Evolutionary conservation across 2,329 filamentous ascomycete genomes (phyloP).

Genomic region (Fusarium albidum): DNA sequence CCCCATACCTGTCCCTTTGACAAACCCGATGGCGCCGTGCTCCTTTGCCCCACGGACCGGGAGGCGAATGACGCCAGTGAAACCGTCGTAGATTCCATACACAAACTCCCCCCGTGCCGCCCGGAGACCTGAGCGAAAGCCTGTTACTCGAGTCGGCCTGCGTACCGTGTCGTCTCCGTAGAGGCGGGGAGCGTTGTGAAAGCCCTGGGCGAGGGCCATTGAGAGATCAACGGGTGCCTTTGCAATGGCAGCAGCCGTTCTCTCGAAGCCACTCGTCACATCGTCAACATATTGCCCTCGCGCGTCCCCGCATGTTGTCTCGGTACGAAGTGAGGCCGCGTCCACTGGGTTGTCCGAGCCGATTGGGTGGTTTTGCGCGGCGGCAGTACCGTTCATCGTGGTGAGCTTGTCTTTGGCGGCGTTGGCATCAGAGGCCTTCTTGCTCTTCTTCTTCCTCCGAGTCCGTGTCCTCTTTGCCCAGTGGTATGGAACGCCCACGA

Average conservation of each 20-base stretch:
- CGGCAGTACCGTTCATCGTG: background rate
- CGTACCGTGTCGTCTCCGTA: conserved; percentile 77
- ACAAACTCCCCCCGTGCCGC: conserved; percentile 69
- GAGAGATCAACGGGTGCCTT: conserved; percentile 68
- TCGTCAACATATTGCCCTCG: conserved; percentile 56
- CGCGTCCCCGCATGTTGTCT: conserved; percentile 28
- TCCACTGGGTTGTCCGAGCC: conserved; percentile 11
- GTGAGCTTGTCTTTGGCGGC: background rate
- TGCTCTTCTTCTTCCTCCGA: conserved; percentile 41
- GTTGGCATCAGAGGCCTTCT: conserved; percentile 7
- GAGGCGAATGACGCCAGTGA: conserved; percentile 68
- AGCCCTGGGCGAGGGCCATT: conserved; percentile 71
- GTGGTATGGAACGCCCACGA: conserved; percentile 70
- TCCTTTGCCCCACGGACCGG: conserved; percentile 65
- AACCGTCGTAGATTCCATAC: conserved; percentile 71
- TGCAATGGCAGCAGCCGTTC: conserved; percentile 60
- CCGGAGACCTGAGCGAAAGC: conserved; percentile 68
- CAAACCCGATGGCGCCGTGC: conserved; percentile 55
- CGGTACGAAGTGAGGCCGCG: conserved; percentile 18
- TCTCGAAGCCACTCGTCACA: conserved; percentile 59
- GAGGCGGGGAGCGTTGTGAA: conserved; percentile 74
- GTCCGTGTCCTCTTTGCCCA: conserved; percentile 66
- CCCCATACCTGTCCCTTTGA: conserved; percentile 69
- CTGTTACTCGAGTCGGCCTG: conserved; percentile 68
- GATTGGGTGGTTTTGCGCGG: background rate